Evolutionary conservation across 2,329 filamentous ascomycete genomes (phyloP), one percentile per base, ranked within the genome.

Genomic region (Calonectria crousiana): DNA sequence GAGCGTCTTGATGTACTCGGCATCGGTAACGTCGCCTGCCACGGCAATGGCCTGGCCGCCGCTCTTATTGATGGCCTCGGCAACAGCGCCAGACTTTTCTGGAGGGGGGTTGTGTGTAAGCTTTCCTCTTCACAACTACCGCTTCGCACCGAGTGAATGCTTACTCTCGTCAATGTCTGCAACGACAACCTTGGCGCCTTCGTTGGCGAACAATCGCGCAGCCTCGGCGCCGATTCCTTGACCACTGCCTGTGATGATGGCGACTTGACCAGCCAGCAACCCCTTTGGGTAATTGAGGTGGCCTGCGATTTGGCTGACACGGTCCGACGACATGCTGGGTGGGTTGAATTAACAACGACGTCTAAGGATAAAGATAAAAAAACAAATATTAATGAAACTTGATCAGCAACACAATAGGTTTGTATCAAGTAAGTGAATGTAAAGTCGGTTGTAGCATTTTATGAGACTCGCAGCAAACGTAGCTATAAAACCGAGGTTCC

Each of bases 161-260:
- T 73, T 82, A 94, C 93, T 86, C 44, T 85, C 90, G 84, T 98
- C 95, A 74, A 98, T 95, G 85, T 98, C 95, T 30, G 94, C 93
- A 58, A 98, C 88, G 14, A 98, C 88, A 0, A 98, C 95, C 83
- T 93, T 95, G 20, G 95, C 95, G 30, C 95, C 95, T 85, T 98
- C 95, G 74, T 95, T 96, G 16, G 95, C 95, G 81, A 98, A 97
- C 4, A 97, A 86, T 13, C 92, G 89, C 10, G 95, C 95, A 38
- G 93, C 90, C 86, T 98, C 95, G 34, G 95, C 95, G 30, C 95
- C 95, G 83, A 98, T 98, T 74, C 95, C 95, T 84, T 97, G 95
- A 11, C 94, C 95, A 23, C 93, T 92, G 56, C 95, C 95, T 3
- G 95, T 98, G 83, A 98, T 93, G 84, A 98, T 97, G 81, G 95